Evolutionary conservation across 805 yeast species (phyloP).

Genomic region (Nakazawaea molendinolei): DNA sequence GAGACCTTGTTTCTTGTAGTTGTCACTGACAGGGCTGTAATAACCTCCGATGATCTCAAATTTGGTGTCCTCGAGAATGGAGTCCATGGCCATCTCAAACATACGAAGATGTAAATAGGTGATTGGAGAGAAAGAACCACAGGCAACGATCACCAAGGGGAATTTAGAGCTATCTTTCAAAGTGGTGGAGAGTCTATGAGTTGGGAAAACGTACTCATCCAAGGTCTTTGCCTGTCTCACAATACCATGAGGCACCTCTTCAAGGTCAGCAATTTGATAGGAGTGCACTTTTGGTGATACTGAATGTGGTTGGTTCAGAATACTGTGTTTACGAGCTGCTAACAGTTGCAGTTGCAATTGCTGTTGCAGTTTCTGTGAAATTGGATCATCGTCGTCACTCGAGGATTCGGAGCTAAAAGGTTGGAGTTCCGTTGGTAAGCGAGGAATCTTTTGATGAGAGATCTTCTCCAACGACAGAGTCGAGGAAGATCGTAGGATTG

Average conservation of each 20-base stretch:
- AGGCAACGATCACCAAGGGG: conserved; percentile 92
- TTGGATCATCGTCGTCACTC: conserved; percentile 25
- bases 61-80: conserved; percentile 83
- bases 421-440: conserved; percentile 52
- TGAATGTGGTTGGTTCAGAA: too few species aligned
- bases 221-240: conserved; percentile 76
- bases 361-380: background rate
- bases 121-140: conserved; percentile 95
- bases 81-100: conserved; percentile 98
- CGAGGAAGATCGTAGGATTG: background rate
- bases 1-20: conserved; percentile 87
- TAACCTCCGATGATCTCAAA: conserved; percentile 96
- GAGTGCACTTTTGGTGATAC: conserved; percentile 42
- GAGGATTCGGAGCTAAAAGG: conserved; percentile 38
- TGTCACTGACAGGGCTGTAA: conserved; percentile 91
- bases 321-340: too few species aligned
- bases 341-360: conserved; percentile 10
- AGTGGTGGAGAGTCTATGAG: conserved; percentile 71
- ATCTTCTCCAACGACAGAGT: conserved; percentile 4
- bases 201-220: conserved; percentile 73
- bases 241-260: conserved; percentile 94
- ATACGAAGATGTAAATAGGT: conserved; percentile 91
- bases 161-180: conserved; percentile 69
- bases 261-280: conserved; percentile 82
- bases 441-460: conserved; percentile 33